phyloP scores from a whole-genome alignment of 805 yeast species.

The Yueomyces sinensis region DNA sequence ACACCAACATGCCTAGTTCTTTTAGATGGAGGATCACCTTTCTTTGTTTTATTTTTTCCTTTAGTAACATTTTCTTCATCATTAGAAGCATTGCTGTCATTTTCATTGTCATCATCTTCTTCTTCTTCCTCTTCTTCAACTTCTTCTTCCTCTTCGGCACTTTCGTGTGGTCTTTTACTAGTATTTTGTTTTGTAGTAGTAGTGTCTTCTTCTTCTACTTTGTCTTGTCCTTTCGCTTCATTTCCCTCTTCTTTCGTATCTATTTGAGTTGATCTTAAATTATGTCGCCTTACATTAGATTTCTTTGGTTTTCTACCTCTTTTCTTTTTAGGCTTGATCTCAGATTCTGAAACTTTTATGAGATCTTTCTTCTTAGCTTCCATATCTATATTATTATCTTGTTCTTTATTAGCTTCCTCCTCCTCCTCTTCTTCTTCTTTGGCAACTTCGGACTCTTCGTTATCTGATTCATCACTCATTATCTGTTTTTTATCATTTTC shows the following conservation, averaged over 20 bases:
- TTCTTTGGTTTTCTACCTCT: neutral
- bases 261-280: too few species aligned
- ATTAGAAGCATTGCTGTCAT: constrained; percentile 2
- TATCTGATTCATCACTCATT: too few species aligned
- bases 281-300: too few species aligned
- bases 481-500: too few species aligned
- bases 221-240: neutral
- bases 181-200: neutral
- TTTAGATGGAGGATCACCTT: constrained; percentile 10
- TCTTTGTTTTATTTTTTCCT: neutral
- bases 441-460: too few species aligned
- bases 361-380: constrained; percentile 1
- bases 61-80: constrained; percentile 2
- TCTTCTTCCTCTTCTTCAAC: constrained; percentile 64
- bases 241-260: neutral
- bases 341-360: too few species aligned
- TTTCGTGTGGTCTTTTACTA: constrained; percentile 4
- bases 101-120: constrained; percentile 4
- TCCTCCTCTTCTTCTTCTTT: constrained; percentile 1
- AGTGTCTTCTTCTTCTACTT: constrained; percentile 1
- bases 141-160: constrained; percentile 18
- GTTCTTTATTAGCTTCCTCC: constrained; percentile 4
- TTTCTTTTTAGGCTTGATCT: too few species aligned
- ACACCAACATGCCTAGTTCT: constrained; percentile 13
- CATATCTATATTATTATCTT: constrained; percentile 2